phyloP scores from a whole-genome alignment of 257 asterid species.

The Solanum megistacrolobum region DNA sequence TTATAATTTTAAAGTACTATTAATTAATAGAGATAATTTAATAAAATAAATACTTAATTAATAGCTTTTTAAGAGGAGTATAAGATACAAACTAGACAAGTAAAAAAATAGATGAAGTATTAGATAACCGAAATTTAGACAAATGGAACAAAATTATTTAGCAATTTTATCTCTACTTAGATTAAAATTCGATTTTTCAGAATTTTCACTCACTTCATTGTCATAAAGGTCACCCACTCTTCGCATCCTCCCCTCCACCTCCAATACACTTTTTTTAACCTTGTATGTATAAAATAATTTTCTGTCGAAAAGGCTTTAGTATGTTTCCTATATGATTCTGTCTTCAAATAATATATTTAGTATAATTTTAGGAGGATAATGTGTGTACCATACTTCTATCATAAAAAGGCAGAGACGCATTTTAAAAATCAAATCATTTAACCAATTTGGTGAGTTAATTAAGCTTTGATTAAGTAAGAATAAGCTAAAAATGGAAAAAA shows the following conservation, averaged over 20 bases:
- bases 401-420: background rate
- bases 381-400: background rate
- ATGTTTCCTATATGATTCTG: no score
- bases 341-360: background rate
- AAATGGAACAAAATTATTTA: no score
- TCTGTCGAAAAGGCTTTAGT: rapidly evolving
- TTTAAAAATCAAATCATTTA: background rate
- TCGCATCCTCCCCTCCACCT: background rate
- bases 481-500: background rate
- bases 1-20: no score
- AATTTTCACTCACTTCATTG: background rate
- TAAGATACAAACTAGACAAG: background rate
- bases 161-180: background rate
- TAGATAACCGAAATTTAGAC: background rate
- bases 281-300: no score
- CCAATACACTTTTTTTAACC: background rate
- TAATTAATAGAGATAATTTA: no score
- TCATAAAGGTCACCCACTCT: background rate
- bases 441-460: background rate
- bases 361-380: background rate
- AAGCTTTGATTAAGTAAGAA: background rate
- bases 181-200: no score
- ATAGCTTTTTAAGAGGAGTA: background rate
- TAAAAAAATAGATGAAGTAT: background rate
- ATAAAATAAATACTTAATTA: background rate